Base-by-base conservation (phyloP, 2,329 filamentous ascomycete species). In the Macrophomina pseudophaseolina region DNA sequence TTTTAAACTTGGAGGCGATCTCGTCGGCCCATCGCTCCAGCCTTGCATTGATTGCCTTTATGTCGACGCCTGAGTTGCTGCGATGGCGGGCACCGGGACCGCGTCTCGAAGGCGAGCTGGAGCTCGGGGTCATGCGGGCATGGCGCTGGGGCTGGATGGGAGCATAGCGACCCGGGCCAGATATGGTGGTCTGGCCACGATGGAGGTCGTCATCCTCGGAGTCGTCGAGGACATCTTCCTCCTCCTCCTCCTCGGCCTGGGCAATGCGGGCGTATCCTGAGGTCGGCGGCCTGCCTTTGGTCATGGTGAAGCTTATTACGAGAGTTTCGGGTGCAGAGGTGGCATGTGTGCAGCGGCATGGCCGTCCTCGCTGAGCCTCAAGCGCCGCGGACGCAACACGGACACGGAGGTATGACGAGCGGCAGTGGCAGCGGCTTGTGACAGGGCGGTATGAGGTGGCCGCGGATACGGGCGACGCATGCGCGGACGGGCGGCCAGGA, bases 21-120 rank as follows among this genome's bases (percentile, higher is more conserved):
- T 99, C 95, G 73, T 98, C 95, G 16, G 95, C 95, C 95, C 95
- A 99, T 76, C 92, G 87, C 80, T 99, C 95, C 32, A 99, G 83
- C 30, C 95, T 87, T 67, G 94, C 94, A 79, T 99, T 99, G 80
- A 99, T 98, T 68, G 95, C 95, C 78, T 98, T 98, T 76, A 99
- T 91, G 75, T 99, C 95, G 18, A 99, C 94, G 3, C 94, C 94
- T 23, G 93, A 93, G 74, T 94, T 95, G 75, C 92, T 91, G 70
- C 89, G 85, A 68, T 83, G 80, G 62, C 87, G 84, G 69, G 84
- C 80, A 32, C 73, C 74, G 1, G 69, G 59, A 65, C 71, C 72
- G 51, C 74, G 72, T 59, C 71, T 56, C 30, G 75, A 76, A 4
- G 77, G 76, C 0, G 79, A 78, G 28, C 72, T 75, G 6, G 78